Conservation (phyloP, 163 green algal species). For the Scenedesmus sp. region DNA sequence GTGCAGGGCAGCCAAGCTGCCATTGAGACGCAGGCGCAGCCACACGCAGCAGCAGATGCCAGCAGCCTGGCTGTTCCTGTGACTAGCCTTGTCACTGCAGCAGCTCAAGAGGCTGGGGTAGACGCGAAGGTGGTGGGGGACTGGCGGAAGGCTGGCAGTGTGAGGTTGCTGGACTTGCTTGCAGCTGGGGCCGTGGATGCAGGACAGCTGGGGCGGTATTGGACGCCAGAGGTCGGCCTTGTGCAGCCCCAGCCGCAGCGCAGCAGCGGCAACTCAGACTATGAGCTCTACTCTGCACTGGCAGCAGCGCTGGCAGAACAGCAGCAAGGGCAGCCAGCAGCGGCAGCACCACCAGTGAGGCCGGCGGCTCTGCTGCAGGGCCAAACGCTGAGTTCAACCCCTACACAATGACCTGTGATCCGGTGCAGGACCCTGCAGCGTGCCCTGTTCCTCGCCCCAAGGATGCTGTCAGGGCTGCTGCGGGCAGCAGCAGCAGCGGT, state of each 20-base stretch:
- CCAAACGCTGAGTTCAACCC: slow-evolving; percentile 13
- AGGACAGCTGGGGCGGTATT: background rate
- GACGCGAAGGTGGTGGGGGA: background rate
- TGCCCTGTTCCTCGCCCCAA: slow-evolving; percentile 18
- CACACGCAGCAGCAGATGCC: background rate
- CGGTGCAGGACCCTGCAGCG: slow-evolving; percentile 34
- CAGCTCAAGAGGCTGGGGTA: background rate
- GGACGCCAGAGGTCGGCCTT: background rate
- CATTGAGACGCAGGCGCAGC: background rate
- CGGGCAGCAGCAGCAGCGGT: background rate
- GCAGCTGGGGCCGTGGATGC: background rate
- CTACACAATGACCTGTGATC: slow-evolving; percentile 46
- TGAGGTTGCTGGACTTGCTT: background rate
- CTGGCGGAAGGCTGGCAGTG: slow-evolving; percentile 3
- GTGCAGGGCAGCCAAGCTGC: background rate
- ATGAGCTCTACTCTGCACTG: slow-evolving; percentile 2
- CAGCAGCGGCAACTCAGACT: slow-evolving; percentile 15
- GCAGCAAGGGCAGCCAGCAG: slow-evolving; percentile 31
- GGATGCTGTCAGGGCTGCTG: background rate
- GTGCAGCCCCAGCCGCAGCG: slow-evolving; percentile 14
- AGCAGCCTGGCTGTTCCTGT: slow-evolving; percentile 24
- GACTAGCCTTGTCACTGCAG: background rate
- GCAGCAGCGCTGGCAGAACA: slow-evolving; percentile 13
- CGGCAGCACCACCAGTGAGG: slow-evolving; percentile 4
- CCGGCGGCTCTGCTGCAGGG: background rate